Conservation (phyloP, 257 asterid species). For the Datura wrightii region DNA sequence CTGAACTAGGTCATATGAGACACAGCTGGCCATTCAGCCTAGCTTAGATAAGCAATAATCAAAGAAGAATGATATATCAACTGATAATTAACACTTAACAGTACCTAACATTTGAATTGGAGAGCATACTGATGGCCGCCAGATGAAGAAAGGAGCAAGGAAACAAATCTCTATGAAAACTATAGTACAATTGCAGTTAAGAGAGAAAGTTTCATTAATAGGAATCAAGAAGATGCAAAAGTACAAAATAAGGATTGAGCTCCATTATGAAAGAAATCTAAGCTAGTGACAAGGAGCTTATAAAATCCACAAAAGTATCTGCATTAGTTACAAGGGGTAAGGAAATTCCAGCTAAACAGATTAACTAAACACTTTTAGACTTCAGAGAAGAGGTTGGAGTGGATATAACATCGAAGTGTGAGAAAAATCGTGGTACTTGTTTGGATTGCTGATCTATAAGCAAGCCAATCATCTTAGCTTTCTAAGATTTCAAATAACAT, state of each 20-base stretch:
- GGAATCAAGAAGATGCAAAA: no score
- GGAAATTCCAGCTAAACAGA: no score
- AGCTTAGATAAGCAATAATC: not conserved
- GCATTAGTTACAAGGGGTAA: no score
- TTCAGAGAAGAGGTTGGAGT: no score
- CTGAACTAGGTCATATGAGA: not conserved
- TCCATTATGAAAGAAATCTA: no score
- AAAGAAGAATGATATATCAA: not conserved
- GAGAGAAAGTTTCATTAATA: no score
- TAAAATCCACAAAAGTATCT: no score
- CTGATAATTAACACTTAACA: not conserved
- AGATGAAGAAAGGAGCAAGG: not conserved
- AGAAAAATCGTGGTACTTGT: not conserved
- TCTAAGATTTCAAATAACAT: not conserved
- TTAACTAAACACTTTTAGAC: no score
- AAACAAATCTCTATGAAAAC: constrained; percentile 1
- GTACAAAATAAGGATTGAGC: no score
- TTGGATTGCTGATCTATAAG: not conserved
- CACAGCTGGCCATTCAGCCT: not conserved
- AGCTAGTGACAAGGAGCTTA: no score
- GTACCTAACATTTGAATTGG: not conserved
- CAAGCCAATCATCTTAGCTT: not conserved
- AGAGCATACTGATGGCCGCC: constrained; percentile 25
- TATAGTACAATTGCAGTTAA: constrained; percentile 4
- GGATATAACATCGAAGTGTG: no score